Evolutionary conservation across 805 yeast species (phyloP).

Genomic region (Ogataea sp.): DNA sequence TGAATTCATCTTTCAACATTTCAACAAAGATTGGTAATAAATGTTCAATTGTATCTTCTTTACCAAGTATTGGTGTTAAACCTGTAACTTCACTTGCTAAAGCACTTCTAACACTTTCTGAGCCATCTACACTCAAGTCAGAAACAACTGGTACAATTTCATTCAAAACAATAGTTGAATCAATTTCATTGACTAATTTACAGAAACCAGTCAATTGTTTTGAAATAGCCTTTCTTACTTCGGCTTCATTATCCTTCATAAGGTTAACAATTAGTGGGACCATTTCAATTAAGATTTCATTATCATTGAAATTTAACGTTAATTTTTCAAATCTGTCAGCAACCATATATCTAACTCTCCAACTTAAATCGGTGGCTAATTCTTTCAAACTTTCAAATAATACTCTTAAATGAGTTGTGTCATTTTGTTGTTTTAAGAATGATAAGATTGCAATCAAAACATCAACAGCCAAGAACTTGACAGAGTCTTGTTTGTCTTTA

Average conservation of each 20-base stretch:
- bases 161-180: slow-evolving; percentile 44
- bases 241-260: slow-evolving; percentile 91
- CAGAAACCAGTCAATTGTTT: slow-evolving; percentile 81
- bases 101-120: slow-evolving; percentile 89
- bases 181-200: slow-evolving; percentile 33
- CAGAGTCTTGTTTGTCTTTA: slow-evolving; percentile 90
- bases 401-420: slow-evolving; percentile 51
- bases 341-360: slow-evolving; percentile 98
- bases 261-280: slow-evolving; percentile 66
- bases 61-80: slow-evolving; percentile 77
- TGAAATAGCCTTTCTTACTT: slow-evolving; percentile 91
- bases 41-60: slow-evolving; percentile 73
- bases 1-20: slow-evolving; percentile 95
- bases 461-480: slow-evolving; percentile 82
- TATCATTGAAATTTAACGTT: slow-evolving; percentile 53
- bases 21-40: slow-evolving; percentile 81
- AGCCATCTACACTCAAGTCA: slow-evolving; percentile 79
- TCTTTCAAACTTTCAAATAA: slow-evolving; percentile 58
- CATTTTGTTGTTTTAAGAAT: slow-evolving; percentile 52
- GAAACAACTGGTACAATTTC: slow-evolving; percentile 80
- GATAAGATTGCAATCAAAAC: slow-evolving; percentile 75
- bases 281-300: slow-evolving; percentile 49
- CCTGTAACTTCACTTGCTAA: slow-evolving; percentile 84
- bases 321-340: slow-evolving; percentile 85
- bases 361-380: slow-evolving; percentile 79